Evolutionary conservation across 1,139 yeast species (phyloP).

Genomic region (Taphrina betulina): DNA sequence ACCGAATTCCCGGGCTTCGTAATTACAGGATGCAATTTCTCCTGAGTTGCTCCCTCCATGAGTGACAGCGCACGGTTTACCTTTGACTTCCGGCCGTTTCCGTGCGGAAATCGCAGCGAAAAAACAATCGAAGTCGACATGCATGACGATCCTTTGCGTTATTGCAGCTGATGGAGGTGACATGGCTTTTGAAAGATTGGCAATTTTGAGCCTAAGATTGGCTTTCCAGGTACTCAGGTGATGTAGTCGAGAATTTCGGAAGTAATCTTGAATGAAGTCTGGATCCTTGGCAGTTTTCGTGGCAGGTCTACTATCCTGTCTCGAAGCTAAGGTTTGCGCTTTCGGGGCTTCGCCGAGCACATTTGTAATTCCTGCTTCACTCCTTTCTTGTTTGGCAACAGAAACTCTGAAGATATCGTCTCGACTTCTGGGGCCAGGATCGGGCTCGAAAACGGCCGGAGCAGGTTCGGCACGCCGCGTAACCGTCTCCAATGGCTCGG

Average conservation of each 20-base stretch:
- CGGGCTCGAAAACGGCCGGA: not conserved
- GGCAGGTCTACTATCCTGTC: constrained; percentile 11
- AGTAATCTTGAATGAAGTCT: constrained; percentile 66
- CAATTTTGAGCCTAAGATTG: constrained; percentile 62
- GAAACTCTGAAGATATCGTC: not conserved
- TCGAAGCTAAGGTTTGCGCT: not conserved
- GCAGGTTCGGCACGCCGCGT: not conserved
- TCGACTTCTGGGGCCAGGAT: not conserved
- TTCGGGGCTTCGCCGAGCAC: not conserved
- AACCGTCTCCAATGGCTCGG: not conserved
- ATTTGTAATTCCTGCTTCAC: not conserved
- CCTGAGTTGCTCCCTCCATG: constrained; percentile 61
- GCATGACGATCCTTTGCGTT: constrained; percentile 55
- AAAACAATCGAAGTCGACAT: constrained; percentile 90
- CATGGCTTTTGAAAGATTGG: constrained; percentile 46
- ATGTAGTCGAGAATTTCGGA: constrained; percentile 79
- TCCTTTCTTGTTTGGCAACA: no score
- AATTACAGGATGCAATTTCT: constrained; percentile 92
- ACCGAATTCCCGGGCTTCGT: constrained; percentile 72
- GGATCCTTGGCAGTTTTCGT: constrained; percentile 68
- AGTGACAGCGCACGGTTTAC: constrained; percentile 74
- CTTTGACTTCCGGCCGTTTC: constrained; percentile 52
- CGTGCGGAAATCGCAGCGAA: constrained; percentile 83
- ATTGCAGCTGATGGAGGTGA: constrained; percentile 34
- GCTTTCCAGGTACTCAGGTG: constrained; percentile 87